A percentile compares a stretch with the other conserved stretches of the same genome.
phyloP scores from a whole-genome alignment of 352 stramenopile genomes.

The Pythium sukuiense region DNA sequence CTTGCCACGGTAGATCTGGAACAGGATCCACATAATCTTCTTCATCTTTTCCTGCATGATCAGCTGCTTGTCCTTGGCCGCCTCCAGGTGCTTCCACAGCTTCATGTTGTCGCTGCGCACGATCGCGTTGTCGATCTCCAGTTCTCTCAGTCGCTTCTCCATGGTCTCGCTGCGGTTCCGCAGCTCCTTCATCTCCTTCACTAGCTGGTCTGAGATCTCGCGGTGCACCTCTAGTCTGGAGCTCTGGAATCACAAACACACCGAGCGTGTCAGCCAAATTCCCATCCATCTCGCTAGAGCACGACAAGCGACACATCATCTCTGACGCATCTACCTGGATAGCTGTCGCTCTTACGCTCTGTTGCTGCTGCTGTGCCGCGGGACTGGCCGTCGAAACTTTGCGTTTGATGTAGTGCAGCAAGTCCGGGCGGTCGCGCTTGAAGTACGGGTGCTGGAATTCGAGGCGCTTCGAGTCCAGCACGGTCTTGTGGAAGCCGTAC shows the following conservation, averaged over 20 bases:
- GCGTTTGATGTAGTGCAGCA: conserved; percentile 88
- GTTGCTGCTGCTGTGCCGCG: conserved; percentile 22
- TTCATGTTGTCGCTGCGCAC: conserved; percentile 88
- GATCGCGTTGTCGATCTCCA: conserved; percentile 89
- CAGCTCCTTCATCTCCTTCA: conserved; percentile 85
- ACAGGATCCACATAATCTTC: conserved; percentile 91
- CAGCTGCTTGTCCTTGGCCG: conserved; percentile 85
- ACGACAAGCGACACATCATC: conserved; percentile 20
- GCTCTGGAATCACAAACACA: conserved; percentile 36
- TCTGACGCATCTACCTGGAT: conserved; percentile 42
- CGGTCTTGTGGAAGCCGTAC: conserved; percentile 93
- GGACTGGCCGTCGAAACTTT: conserved; percentile 69
- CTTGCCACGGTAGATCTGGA: conserved; percentile 88
- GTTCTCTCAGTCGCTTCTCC: conserved; percentile 82
- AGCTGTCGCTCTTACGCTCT: conserved; percentile 47
- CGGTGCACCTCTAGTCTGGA: conserved; percentile 67
- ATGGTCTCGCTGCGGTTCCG: conserved; percentile 83
- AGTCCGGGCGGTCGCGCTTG: conserved; percentile 78
- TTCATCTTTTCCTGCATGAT: conserved; percentile 92
- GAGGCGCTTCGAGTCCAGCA: conserved; percentile 90
- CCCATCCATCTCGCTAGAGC: background rate
- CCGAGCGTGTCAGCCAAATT: conserved; percentile 7
- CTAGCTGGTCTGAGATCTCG: conserved; percentile 75
- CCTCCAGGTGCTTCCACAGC: conserved; percentile 85
- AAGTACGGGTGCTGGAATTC: conserved; percentile 94